phyloP scores from a whole-genome alignment of 2,329 filamentous ascomycete genomes.

The Elsinoe perseae region DNA sequence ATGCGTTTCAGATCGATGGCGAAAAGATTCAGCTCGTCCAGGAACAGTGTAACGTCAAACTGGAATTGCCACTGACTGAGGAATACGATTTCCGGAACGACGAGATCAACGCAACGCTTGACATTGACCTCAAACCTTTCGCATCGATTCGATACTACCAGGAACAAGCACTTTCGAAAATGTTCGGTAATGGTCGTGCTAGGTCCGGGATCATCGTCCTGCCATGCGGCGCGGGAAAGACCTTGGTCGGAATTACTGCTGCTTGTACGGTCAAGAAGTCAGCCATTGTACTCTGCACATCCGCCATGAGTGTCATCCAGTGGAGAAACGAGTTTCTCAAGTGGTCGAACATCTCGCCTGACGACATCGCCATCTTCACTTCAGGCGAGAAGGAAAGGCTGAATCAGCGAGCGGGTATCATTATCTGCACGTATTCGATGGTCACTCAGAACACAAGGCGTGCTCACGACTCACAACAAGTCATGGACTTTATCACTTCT shows the following conservation, averaged over 20 bases:
- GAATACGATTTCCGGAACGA: conserved; percentile 98
- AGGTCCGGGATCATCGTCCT: conserved; percentile 97
- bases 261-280: conserved; percentile 98
- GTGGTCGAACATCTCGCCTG: conserved; percentile 96
- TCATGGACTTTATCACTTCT: conserved; percentile 86
- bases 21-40: conserved; percentile 78
- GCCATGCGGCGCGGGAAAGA: conserved; percentile 94
- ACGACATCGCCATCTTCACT: conserved; percentile 91
- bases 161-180: conserved; percentile 95
- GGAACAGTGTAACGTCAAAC: conserved; percentile 70
- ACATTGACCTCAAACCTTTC: conserved; percentile 84
- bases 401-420: conserved; percentile 82
- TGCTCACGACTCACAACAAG: conserved; percentile 88
- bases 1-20: conserved; percentile 85
- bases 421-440: conserved; percentile 98
- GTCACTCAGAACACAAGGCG: conserved; percentile 84
- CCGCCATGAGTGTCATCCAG: conserved; percentile 94
- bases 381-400: conserved; percentile 86
- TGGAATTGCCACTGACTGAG: conserved; percentile 81
- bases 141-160: conserved; percentile 92
- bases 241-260: conserved; percentile 93
- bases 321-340: conserved; percentile 96
- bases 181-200: conserved; percentile 97
- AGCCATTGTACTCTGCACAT: conserved; percentile 89
- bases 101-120: conserved; percentile 76